Evolutionary conservation across 495 filamentous ascomycete species (phyloP), one percentile per base, ranked within the genome.

Genomic region (Clohesyomyces aquaticus): DNA sequence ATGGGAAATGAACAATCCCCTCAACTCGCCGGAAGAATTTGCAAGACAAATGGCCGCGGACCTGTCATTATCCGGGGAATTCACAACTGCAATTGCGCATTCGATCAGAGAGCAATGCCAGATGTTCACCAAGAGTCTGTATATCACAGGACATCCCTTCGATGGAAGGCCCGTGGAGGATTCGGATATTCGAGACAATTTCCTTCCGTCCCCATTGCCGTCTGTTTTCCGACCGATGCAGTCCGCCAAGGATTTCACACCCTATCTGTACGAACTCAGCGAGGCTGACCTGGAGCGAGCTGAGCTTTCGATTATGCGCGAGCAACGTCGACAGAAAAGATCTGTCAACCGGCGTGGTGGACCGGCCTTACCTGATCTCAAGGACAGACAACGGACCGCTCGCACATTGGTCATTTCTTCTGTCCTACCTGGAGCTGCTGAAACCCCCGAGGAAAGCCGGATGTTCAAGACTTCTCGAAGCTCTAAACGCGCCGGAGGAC

Each of bases 1-100:
- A 76, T 98, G 94, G 94, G 94, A 98, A 71, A 91, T 98, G 71
- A 98, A 98, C 73, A 93, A 97, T 69, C 87, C 91, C 0, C 79
- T 86, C 63, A 98, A 98, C 75, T 93, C 87, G 0, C 92, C 94
- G 0, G 94, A 98, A 74, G 89, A 95, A 56, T 98, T 98, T 74
- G 95, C 94, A 14, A 78, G 85, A 47, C 85, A 86, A 65, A 93
- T 98, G 89, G 86, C 93, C 1, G 82, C 85, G 45, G 94, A 98
- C 58, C 81, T 98, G n/a, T 91, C 91, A 2, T 83, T 98, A 29
- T 90, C 90, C 21, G 94, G 94, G 38, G 94, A 98, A 75, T 98
- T 98, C 72, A 95, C 91, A 8, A 98, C 94, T 0, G 92, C 94
- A 12, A 97, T 98, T 70, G 94, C 95, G 35, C 94, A 98, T 76